Conservation (phyloP, 164 flowering plant species). For the Cinnamomum micranthum region DNA sequence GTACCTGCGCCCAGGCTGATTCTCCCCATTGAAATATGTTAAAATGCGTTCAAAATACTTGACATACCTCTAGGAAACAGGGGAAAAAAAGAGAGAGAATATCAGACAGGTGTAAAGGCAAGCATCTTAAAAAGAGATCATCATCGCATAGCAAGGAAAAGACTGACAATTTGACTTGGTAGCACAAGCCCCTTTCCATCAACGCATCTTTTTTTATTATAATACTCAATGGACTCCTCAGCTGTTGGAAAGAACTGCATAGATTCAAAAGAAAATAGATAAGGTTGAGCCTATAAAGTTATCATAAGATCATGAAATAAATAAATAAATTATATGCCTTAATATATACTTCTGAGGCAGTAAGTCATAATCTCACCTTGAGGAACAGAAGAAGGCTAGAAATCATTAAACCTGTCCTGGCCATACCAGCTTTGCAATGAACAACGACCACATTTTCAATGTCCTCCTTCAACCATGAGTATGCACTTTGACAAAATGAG, state of each 20-base stretch:
- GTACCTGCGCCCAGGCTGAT: constrained; percentile 94
- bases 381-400: constrained; percentile 90
- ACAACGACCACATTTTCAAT: constrained; percentile 98
- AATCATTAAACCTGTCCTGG: constrained; percentile 97
- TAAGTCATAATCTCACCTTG: constrained; percentile 46
- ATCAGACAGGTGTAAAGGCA: constrained; percentile 11
- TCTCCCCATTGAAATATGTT: constrained; percentile 86
- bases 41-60: constrained; percentile 88
- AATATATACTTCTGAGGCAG: background rate
- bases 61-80: constrained; percentile 71
- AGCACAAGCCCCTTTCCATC: constrained; percentile 95
- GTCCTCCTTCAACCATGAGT: constrained; percentile 96
- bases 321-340: background rate
- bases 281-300: background rate
- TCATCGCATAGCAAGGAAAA: background rate
- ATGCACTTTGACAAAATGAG: constrained; percentile 94
- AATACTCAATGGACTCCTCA: constrained; percentile 96
- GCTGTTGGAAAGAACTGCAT: constrained; percentile 96
- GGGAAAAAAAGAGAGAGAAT: constrained; percentile 6
- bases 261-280: background rate
- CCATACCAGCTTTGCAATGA: constrained; percentile 99
- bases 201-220: constrained; percentile 95
- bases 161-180: constrained; percentile 97
- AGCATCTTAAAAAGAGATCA: background rate
- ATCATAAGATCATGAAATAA: background rate